Evolutionary conservation across 2,329 filamentous ascomycete species (phyloP), one percentile per base, ranked within the genome.

Genomic region (Fusarium sacchari): DNA sequence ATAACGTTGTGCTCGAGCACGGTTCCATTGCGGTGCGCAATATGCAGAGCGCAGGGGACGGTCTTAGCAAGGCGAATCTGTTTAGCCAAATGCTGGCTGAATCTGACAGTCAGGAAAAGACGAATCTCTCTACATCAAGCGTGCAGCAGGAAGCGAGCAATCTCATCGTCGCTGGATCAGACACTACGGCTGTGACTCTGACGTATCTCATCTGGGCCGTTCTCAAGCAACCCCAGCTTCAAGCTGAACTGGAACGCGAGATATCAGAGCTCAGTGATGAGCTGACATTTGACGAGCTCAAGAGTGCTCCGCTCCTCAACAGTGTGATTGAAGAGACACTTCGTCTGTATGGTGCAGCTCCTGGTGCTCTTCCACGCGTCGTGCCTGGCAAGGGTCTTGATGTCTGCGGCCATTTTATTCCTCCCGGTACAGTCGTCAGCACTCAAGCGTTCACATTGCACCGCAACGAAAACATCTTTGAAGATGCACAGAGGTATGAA

Each of bases 181-280:
- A 73, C 6, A 75, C 72, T 0, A 75, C 72, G 0, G 63, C 69
- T 9, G 55, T 66, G 11, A 73, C 73, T 0, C 20, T 75, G 9
- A 75, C 73, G 0, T 75, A 73, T 46, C 49, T 75, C 0, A 57
- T 73, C 7, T 75, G 73, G 73, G 67, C 66, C 0, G 58, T 75
- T 3, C 46, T 75, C 4, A 56, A 63, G 13, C 60, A 58, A 0
- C 60, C 67, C 1, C n/a, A 50, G 8, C n/a, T 75, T 1, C 69
- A 64, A 6, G 22, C 3, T 1, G 28, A 53, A 3, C 20, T 75
- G 4, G 73, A 75, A 2, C 13, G 18, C 0, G 73, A 75, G 15
- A 34, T 71, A 0, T 40, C 34, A 18, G 12, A 18, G 0, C 39
- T 67, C 0, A 58, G 59, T 4, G 34, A 40, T 13, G 34, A 49